These are phyloP conservation scores for Aspergillus carbonarius DNA, from an alignment of 2,329 filamentous ascomycete genomes.

Conservation along the genomic window DNA sequence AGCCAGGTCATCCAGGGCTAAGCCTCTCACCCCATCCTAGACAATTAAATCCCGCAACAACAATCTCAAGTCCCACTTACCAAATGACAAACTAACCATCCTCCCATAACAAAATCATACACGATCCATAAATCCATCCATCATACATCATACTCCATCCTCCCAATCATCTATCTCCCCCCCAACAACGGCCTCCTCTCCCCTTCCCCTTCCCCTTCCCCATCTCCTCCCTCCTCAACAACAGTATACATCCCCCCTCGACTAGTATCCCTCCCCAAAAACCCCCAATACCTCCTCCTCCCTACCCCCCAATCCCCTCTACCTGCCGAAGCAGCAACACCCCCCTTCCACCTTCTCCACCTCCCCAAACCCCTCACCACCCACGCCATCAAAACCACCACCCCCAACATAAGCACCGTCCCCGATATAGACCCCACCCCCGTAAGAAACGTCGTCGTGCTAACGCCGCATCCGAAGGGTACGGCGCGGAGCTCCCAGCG, in stretches of 20 bases:
- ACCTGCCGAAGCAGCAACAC: no score
- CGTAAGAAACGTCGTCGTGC: slow-evolving; percentile 41
- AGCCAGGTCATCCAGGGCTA: slow-evolving; percentile 36
- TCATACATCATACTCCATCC: neutral
- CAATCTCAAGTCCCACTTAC: neutral
- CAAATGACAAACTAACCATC: neutral
- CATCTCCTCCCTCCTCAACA: slow-evolving; percentile 3
- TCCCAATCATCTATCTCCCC: neutral
- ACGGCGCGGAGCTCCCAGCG: slow-evolving; percentile 43
- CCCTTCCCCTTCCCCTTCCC: neutral
- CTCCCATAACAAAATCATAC: neutral
- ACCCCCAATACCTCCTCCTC: no score
- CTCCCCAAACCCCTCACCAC: slow-evolving; percentile 12
- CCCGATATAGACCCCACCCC: slow-evolving; percentile 31
- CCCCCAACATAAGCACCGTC: slow-evolving; percentile 26
- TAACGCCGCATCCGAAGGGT: slow-evolving; percentile 43
- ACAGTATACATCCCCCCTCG: no score
- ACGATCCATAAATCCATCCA: neutral
- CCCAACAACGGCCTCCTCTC: slow-evolving; percentile 31
- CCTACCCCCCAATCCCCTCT: no score
- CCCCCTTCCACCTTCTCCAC: slow-evolving; percentile 11
- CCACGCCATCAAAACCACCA: slow-evolving; percentile 20
- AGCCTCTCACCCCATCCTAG: neutral
- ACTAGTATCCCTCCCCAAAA: no score
- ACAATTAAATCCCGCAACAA: neutral